Evolutionary conservation across 2,329 filamentous ascomycete species (phyloP), one percentile per base, ranked within the genome.

Genomic region (Cytospora piceicola): DNA sequence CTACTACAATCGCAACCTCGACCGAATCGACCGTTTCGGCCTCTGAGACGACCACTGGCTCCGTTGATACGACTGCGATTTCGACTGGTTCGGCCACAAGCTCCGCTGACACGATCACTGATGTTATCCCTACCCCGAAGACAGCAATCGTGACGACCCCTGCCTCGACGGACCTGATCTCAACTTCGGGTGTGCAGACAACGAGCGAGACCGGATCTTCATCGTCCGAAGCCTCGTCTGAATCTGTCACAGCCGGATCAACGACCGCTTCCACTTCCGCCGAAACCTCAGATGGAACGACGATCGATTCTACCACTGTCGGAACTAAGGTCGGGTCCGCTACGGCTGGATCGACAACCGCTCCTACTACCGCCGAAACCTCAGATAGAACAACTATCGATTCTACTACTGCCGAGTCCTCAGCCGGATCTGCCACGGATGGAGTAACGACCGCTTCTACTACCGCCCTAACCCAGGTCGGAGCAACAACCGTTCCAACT

Each of bases 181-280:
- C 58, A 14, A n/a, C 4, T 12, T 49, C 22, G n/a, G 30, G 24
- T 4, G 52, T 46, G n/a, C 60, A 49, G 60, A 42, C 60, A 49
- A 62, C 60, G 15, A 56, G 60, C 52, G 52, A 53, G n/a, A 29
- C 29, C 2, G 54, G 34, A 22, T 55, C 34, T 22, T 34, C 29
- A 20, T 24, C 36, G 3, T 32, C 32, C n/a, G n/a, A n/a, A n/a
- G n/a, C n/a, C n/a, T n/a, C n/a, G n/a, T n/a, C n/a, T n/a, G n/a
- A n/a, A n/a, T n/a, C n/a, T n/a, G n/a, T n/a, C 32, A 34, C 32
- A 2, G 32, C 3, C 6, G 32, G 32, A 9, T 34, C 32, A 34
- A 34, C 32, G 11, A 39, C 6, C 36, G 36, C 15, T 39, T 39
- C 36, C 15, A 17, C 36, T 17, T 15, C 14, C 14, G 12, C 15